Conservation (phyloP, 495 filamentous ascomycete species). For the Xylaria flabelliformis region DNA sequence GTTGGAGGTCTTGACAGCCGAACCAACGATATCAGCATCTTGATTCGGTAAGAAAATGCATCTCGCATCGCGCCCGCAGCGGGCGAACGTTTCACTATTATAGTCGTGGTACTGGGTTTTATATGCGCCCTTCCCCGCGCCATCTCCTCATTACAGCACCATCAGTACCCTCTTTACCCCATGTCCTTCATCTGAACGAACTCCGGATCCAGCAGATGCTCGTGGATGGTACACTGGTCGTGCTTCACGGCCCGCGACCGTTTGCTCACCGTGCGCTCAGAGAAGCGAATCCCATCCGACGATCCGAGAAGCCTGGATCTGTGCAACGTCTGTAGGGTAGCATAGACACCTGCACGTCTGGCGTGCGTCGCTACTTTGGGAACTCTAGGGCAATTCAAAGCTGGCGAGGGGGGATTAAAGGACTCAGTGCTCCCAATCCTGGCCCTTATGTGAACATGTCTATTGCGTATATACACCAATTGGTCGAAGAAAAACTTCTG, state of each 20-base stretch:
- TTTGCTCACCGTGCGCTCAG: conserved; percentile 10
- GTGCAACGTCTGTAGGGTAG: conserved; percentile 19
- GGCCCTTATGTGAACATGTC: conserved; percentile 16
- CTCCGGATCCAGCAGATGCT: conserved; percentile 13
- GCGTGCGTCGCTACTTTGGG: conserved; percentile 7
- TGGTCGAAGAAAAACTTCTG: conserved; percentile 6
- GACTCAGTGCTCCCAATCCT: conserved; percentile 4
- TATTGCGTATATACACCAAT: conserved; percentile 14
- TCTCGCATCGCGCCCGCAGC: conserved; percentile 24
- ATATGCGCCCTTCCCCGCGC: conserved; percentile 16
- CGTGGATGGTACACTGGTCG: conserved; percentile 2
- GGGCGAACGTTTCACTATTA: conserved; percentile 17
- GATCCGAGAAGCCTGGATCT: conserved; percentile 16
- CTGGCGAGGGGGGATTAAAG: conserved; percentile 15
- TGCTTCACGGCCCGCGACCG: conserved; percentile 16
- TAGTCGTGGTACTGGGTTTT: conserved; percentile 19
- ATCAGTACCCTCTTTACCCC: not conserved
- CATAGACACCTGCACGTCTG: conserved; percentile 5
- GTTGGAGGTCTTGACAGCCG: conserved; percentile 25
- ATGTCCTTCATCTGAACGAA: conserved; percentile 2
- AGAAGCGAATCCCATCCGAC: conserved; percentile 1
- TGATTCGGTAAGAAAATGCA: conserved; percentile 25
- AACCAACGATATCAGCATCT: conserved; percentile 22
- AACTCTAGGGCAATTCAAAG: not conserved
- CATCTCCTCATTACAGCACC: not conserved